These are phyloP conservation scores for Colletotrichum cordylinicola DNA, from an alignment of 2,329 filamentous ascomycete species.

Conservation along the genomic window DNA sequence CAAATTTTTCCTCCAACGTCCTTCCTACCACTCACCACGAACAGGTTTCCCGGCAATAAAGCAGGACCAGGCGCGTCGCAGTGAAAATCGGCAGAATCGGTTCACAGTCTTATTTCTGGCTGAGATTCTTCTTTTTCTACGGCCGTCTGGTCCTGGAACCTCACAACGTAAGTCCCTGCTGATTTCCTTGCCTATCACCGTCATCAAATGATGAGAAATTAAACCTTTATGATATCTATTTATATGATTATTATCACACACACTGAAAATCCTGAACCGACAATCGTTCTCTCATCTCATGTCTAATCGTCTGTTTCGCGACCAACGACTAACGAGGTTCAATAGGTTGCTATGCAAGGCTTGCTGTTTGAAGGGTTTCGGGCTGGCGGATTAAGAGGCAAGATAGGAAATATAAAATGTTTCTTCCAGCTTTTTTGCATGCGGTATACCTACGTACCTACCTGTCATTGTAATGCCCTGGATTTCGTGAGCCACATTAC, in stretches of 20 bases:
- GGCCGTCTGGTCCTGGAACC: background rate
- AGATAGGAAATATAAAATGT: background rate
- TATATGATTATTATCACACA: slow-evolving; percentile 15
- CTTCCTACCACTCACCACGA: background rate
- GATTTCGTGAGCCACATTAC: background rate
- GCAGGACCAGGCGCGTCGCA: background rate
- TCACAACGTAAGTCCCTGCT: background rate
- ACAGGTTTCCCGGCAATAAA: background rate
- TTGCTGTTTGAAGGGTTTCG: background rate
- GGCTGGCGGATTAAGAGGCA: background rate
- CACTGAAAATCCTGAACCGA: slow-evolving; percentile 19
- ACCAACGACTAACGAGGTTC: background rate
- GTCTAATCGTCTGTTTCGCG: background rate
- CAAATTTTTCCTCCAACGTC: background rate
- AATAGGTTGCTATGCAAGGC: background rate
- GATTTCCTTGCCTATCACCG: background rate
- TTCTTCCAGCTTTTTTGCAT: accelerated
- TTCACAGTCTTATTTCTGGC: background rate
- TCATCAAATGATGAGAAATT: slow-evolving; percentile 10
- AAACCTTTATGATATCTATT: slow-evolving; percentile 14
- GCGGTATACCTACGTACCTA: background rate
- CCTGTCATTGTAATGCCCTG: background rate
- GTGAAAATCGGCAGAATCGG: background rate
- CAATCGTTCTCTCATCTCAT: background rate
- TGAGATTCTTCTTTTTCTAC: background rate